These are phyloP conservation scores for Schrenkiella parvula DNA, from an alignment of 345 rosid genomes.

Conservation along the genomic window DNA sequence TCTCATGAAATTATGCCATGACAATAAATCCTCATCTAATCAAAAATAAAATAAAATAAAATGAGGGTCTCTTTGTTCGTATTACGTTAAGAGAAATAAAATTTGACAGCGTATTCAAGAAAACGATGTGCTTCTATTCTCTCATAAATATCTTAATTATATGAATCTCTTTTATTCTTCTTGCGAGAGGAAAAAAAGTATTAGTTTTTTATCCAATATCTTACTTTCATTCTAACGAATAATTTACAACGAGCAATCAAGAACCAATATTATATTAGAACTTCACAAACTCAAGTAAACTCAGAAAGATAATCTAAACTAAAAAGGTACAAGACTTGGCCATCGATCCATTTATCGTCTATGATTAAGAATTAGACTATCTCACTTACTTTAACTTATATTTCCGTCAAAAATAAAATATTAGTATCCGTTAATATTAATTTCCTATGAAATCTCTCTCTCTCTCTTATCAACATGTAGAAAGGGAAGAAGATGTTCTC, in stretches of 20 bases:
- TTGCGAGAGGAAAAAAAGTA: neutral
- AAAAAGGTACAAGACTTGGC: constrained; percentile 32
- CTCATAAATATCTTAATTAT: neutral
- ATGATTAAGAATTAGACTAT: constrained; percentile 10
- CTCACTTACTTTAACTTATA: constrained; percentile 19
- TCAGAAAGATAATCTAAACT: constrained; percentile 29
- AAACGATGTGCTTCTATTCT: neutral
- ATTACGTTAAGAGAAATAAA: neutral
- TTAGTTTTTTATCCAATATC: neutral
- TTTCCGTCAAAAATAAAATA: constrained; percentile 16
- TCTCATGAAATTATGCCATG: neutral
- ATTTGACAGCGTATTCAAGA: neutral
- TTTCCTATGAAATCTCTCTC: constrained; percentile 1
- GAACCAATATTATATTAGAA: constrained; percentile 24
- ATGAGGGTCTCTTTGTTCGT: neutral
- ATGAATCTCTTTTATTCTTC: constrained; percentile 7
- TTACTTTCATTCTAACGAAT: constrained; percentile 7
- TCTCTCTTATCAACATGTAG: constrained; percentile 24
- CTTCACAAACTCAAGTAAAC: constrained; percentile 30
- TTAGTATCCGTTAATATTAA: constrained; percentile 3
- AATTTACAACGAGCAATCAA: constrained; percentile 21
- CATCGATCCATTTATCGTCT: neutral
- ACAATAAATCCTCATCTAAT: neutral
- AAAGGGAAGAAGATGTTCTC: constrained; percentile 33
- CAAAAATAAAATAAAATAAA: neutral